Evolutionary conservation across 148 eudicot species (phyloP).

Genomic region (Rhododendron ferrugineum): DNA sequence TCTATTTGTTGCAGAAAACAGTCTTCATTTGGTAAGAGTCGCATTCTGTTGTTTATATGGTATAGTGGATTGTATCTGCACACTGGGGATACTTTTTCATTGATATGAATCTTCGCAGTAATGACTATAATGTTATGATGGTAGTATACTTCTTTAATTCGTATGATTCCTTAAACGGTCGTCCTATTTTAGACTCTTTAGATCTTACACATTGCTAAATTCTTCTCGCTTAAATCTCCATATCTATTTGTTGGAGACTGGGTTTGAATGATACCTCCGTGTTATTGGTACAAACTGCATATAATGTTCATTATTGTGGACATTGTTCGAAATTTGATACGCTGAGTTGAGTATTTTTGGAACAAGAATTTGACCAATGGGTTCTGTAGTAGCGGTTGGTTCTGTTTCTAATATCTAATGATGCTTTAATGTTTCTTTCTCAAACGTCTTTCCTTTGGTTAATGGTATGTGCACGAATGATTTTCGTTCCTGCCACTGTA

Average conservation of each 20-base stretch:
- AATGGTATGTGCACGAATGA: neutral
- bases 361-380: neutral
- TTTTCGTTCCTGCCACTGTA: constrained; percentile 20
- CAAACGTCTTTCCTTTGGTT: neutral
- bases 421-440: neutral
- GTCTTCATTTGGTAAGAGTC: constrained; percentile 81
- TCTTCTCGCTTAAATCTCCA: neutral
- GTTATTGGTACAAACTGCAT: neutral
- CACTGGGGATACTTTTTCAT: neutral
- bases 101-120: neutral
- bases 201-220: neutral
- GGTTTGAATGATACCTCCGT: neutral
- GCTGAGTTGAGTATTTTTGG: neutral
- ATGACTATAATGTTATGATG: neutral
- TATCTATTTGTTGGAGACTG: neutral
- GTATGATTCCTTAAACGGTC: neutral
- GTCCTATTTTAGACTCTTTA: neutral
- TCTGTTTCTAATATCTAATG: neutral
- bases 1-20: constrained; percentile 88
- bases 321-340: neutral
- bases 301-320: neutral
- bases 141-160: neutral
- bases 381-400: neutral
- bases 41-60: neutral
- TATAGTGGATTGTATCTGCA: neutral